Base-by-base conservation (phyloP, 768 basidiomycete genomes). In the Lentinula aciculospora region DNA sequence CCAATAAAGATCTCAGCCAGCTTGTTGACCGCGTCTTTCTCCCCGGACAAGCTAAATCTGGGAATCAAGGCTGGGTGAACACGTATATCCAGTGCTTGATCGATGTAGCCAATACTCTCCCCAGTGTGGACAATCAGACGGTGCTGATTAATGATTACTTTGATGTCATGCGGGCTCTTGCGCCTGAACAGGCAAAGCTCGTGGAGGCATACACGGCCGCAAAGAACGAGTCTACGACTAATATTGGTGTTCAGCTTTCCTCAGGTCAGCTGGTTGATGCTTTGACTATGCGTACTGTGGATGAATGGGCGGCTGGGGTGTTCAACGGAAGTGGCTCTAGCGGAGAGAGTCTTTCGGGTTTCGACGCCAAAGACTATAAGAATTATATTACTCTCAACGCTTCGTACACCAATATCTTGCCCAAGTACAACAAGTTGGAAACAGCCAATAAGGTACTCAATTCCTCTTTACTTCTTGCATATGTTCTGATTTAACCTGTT, bases 301-400 rank as follows among this genome's bases (percentile, higher is more conserved):
- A 56, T 12, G 27, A 46, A 29, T 56, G 55, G 55, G 55, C 42
- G 25, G 36, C 53, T 31, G 25, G 15, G 36, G 53, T 28, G 9
- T 21, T 39, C 17, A 54, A 42, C 32, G 53, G 53, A 7, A 54
- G 17, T 19, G 36, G 23, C 9, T 29, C 42, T 40, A 28, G 4
- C 6, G 53, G 23, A 40, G 31, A 21, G 23, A 54, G 29, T 54
- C 23, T 28, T 8, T 27, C 53, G 31, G 23, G 34, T 27, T 42
- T 40, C 15, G 37, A 34, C 10, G 12, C 36, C 2, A 44, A 31
- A 25, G 40, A 54, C 25, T 54, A 44, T 27, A 54, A 40, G 23
- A 19, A 54, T 15, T 54, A 54, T 40, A 36, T 54, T n/a, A 54
- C 12, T 29, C 53, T 54, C 4, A 54, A 54, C 7, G 53, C 53